A percentile compares a stretch with the other conserved stretches of the same genome.
These are phyloP conservation scores for Paraurostyla sp. DNA, from an alignment of 73 alveolate species.

Conservation along the genomic window DNA sequence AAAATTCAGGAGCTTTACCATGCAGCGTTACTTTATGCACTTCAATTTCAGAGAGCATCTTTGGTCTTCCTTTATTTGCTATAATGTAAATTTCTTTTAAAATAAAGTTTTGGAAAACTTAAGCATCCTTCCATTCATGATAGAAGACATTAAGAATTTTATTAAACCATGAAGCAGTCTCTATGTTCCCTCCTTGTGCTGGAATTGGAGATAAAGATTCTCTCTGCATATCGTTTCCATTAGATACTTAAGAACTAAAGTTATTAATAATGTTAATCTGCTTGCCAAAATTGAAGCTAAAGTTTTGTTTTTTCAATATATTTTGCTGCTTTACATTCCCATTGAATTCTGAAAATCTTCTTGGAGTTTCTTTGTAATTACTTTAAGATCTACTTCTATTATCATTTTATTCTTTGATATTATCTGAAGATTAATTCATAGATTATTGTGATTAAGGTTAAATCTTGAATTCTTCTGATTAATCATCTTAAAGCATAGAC, in stretches of 20 bases:
- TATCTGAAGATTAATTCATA: background rate
- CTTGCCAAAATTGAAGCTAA: conserved; percentile 26
- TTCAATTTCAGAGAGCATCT: conserved; percentile 50
- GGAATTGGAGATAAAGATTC: too few relatives aligned
- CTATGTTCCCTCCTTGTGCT: background rate
- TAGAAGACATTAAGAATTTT: conserved; percentile 29
- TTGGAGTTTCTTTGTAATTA: background rate
- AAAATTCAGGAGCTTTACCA: conserved; percentile 64
- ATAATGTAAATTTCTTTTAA: conserved; percentile 10
- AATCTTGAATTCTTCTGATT: background rate
- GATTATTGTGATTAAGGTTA: background rate
- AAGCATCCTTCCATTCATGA: conserved; percentile 44
- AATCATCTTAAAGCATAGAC: background rate
- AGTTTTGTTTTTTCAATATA: background rate
- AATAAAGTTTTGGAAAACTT: conserved; percentile 44
- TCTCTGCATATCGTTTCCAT: background rate
- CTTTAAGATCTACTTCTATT: background rate
- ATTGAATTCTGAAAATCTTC: background rate
- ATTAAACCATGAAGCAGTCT: conserved; percentile 49
- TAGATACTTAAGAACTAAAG: background rate
- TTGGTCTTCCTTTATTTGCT: conserved; percentile 60
- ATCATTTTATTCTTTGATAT: background rate
- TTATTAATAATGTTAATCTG: conserved; percentile 1
- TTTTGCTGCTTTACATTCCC: background rate
- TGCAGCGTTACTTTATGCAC: conserved; percentile 40